phyloP scores from a whole-genome alignment of 1,139 yeast genomes.

The Pichia norvegensis region DNA sequence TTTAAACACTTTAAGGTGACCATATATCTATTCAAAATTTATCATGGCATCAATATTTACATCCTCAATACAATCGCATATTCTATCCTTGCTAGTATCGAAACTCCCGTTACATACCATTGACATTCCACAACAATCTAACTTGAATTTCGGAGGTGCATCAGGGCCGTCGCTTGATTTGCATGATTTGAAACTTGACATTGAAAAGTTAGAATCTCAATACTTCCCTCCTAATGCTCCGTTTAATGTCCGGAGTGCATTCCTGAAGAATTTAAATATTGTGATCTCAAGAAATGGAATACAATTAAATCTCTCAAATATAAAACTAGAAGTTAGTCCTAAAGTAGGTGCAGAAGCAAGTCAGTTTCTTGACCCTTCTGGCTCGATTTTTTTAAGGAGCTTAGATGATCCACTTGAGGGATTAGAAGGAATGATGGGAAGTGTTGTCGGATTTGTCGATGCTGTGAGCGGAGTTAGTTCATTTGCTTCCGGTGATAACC shows the following conservation, averaged over 20 bases:
- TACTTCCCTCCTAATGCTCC: slow-evolving; percentile 13
- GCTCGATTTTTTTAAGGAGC: slow-evolving; percentile 8
- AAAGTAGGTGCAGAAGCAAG: slow-evolving; percentile 4
- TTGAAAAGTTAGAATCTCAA: slow-evolving; percentile 13
- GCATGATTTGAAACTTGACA: slow-evolving; percentile 13
- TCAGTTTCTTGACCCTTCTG: slow-evolving; percentile 6
- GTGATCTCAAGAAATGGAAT: slow-evolving; percentile 11
- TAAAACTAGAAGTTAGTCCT: slow-evolving; percentile 11
- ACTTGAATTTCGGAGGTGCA: slow-evolving; percentile 9
- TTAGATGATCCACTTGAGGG: slow-evolving; percentile 12
- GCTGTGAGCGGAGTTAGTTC: slow-evolving; percentile 14
- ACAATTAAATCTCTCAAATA: slow-evolving; percentile 3
- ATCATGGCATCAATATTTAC: slow-evolving; percentile 14
- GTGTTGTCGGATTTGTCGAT: slow-evolving; percentile 18
- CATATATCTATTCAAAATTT: too few relatives aligned
- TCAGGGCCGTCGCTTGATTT: slow-evolving; percentile 13
- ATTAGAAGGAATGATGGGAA: slow-evolving; percentile 16
- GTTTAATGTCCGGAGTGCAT: slow-evolving; percentile 13
- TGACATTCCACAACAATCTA: slow-evolving; percentile 13
- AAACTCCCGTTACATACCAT: slow-evolving; percentile 14
- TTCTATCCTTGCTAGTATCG: slow-evolving; percentile 12
- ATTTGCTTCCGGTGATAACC: neutral
- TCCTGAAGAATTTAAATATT: slow-evolving; percentile 11
- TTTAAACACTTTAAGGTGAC: neutral
- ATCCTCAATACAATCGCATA: slow-evolving; percentile 12